These are phyloP conservation scores for Cryptococcus maquisensis DNA, from an alignment of 1,284 basidiomycete genomes.

Conservation along the genomic window DNA sequence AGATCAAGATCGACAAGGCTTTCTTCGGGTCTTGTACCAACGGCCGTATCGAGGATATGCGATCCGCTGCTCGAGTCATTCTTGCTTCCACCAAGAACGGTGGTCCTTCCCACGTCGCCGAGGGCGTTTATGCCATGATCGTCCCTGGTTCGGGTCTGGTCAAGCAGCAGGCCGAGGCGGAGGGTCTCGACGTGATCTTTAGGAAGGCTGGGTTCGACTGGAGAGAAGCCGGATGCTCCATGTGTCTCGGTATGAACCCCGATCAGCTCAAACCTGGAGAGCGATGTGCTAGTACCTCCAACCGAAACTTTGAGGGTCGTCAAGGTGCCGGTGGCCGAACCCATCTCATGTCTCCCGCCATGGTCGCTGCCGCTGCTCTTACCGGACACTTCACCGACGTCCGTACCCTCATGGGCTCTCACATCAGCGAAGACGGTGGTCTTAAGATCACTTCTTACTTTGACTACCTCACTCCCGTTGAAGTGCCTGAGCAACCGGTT, in stretches of 20 bases:
- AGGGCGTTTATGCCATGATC: slow-evolving; percentile 82
- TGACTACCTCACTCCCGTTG: slow-evolving; percentile 73
- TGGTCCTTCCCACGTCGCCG: slow-evolving; percentile 60
- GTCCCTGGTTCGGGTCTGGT: slow-evolving; percentile 92
- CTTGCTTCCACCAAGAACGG: slow-evolving; percentile 51
- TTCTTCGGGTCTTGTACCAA: slow-evolving; percentile 98
- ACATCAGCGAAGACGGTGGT: slow-evolving; percentile 47
- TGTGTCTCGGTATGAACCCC: slow-evolving; percentile 98
- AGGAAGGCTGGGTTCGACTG: slow-evolving; percentile 94
- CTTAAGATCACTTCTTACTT: slow-evolving; percentile 65
- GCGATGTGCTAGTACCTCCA: slow-evolving; percentile 92
- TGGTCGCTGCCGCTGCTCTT: slow-evolving; percentile 92
- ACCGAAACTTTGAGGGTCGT: slow-evolving; percentile 92
- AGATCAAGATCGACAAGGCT: slow-evolving; percentile 83
- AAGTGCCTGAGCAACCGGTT: slow-evolving; percentile 60
- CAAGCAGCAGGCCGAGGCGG: slow-evolving; percentile 91
- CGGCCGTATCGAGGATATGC: slow-evolving; percentile 90
- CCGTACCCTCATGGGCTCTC: slow-evolving; percentile 66
- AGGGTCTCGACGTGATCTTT: slow-evolving; percentile 86
- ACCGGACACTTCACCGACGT: slow-evolving; percentile 86
- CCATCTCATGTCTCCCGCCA: slow-evolving; percentile 87
- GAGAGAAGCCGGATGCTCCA: slow-evolving; percentile 96
- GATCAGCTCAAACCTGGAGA: slow-evolving; percentile 86
- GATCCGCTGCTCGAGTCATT: slow-evolving; percentile 80
- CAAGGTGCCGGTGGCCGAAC: slow-evolving; percentile 90